Percentiles rank a stretch among this genome's conserved stretches.
Conservation (phyloP, 2,329 filamentous ascomycete genomes). For the Fusarium camptoceras region DNA sequence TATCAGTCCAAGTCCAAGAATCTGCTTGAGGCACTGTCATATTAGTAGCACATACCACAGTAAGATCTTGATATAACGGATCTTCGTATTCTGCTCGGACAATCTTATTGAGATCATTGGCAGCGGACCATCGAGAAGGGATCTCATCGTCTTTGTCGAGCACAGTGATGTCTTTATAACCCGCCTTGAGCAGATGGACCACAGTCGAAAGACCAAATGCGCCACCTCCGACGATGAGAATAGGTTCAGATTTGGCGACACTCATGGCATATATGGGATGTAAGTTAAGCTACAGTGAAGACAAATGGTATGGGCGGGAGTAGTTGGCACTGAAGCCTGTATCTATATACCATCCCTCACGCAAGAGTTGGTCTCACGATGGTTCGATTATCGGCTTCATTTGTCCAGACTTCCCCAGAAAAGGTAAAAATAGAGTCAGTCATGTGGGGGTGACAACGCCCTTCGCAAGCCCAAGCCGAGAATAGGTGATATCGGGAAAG, state of each 20-base stretch:
- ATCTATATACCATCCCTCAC: background rate
- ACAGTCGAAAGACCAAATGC: slow-evolving; percentile 64
- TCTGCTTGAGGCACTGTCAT: too few species aligned
- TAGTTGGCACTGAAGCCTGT: background rate
- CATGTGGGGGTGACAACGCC: background rate
- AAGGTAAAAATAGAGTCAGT: background rate
- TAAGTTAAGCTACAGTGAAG: too few species aligned
- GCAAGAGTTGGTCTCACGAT: background rate
- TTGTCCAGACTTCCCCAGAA: background rate
- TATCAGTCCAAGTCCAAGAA: background rate
- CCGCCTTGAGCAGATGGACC: slow-evolving; percentile 57
- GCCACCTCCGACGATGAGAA: slow-evolving; percentile 59
- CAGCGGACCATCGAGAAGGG: slow-evolving; percentile 64
- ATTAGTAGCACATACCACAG: slow-evolving; percentile 54
- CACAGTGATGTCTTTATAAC: slow-evolving; percentile 61
- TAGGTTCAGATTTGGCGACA: slow-evolving; percentile 40
- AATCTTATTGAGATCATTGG: slow-evolving; percentile 72
- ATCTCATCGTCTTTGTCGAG: slow-evolving; percentile 55
- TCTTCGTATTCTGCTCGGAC: slow-evolving; percentile 70
- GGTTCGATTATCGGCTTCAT: background rate
- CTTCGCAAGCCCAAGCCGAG: background rate
- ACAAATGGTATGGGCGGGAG: accelerated
- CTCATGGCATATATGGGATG: slow-evolving; percentile 20
- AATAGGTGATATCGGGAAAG: slow-evolving; percentile 1
- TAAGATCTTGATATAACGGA: slow-evolving; percentile 65